Evolutionary conservation across 192 early-diverging fungal genomes (phyloP).

Genomic region (Chytriomyces confervae): DNA sequence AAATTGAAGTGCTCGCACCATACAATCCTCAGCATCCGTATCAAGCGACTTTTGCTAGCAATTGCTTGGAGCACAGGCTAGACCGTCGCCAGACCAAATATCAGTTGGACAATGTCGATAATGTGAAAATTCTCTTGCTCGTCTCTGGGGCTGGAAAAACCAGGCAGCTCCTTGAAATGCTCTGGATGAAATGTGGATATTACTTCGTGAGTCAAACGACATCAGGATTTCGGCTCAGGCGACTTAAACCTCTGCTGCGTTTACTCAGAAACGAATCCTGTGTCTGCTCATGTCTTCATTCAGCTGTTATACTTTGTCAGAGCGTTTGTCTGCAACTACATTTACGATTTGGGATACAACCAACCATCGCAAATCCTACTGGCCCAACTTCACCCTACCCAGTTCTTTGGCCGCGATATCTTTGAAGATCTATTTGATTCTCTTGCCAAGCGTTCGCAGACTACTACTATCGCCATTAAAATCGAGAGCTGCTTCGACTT

Average conservation of each 20-base stretch:
- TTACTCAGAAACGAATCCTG: background rate
- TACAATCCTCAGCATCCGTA: background rate
- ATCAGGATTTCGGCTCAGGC: background rate
- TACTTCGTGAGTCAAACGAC: no score
- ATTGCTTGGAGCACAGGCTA: conserved; percentile 31
- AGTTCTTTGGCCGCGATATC: conserved; percentile 41
- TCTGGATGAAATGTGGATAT: no score
- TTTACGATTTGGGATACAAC: conserved; percentile 34
- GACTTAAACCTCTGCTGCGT: background rate
- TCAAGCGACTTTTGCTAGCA: background rate
- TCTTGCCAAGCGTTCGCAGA: background rate
- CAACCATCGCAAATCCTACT: conserved; percentile 33
- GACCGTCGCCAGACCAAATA: conserved; percentile 17
- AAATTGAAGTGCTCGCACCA: background rate
- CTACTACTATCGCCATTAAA: background rate
- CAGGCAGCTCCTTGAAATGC: no score
- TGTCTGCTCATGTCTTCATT: background rate
- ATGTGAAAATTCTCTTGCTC: conserved; percentile 22
- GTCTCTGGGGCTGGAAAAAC: no score
- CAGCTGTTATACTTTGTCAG: conserved; percentile 40
- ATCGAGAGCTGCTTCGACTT: background rate
- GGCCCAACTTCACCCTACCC: conserved; percentile 39
- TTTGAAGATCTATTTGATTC: conserved; percentile 35
- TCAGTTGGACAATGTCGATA: conserved; percentile 3
- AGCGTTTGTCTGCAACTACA: conserved; percentile 40